These are phyloP conservation scores for Suaeda aralocaspica DNA, from an alignment of 148 eudicot genomes.

Conservation along the genomic window DNA sequence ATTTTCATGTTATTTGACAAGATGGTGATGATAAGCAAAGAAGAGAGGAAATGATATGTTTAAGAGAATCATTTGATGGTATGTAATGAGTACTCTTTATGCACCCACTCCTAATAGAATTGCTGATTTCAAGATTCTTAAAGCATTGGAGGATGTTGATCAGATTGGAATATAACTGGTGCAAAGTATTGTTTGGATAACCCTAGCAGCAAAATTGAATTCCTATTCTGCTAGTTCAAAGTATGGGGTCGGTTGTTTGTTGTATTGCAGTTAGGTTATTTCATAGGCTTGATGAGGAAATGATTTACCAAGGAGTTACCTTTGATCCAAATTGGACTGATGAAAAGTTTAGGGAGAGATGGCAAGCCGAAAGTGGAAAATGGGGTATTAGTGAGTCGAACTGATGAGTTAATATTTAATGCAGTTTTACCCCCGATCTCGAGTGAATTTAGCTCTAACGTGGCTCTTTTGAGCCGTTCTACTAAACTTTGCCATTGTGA, in stretches of 20 bases:
- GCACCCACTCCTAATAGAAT: neutral
- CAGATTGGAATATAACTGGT: neutral
- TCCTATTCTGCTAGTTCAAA: neutral
- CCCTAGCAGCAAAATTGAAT: neutral
- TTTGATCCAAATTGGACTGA: neutral
- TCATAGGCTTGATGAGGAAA: too few species aligned
- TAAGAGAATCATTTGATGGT: neutral
- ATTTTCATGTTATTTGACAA: too few species aligned
- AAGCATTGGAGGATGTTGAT: neutral
- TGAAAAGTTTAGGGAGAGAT: neutral
- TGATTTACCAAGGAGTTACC: neutral
- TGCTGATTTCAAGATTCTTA: neutral
- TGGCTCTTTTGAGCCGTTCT: too few species aligned
- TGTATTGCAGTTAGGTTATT: neutral
- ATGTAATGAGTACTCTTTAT: neutral
- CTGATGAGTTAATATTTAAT: too few species aligned
- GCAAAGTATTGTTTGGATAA: neutral
- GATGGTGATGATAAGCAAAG: too few species aligned
- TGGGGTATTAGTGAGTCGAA: too few species aligned
- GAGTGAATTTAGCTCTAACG: too few species aligned
- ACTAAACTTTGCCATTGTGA: too few species aligned
- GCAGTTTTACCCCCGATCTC: too few species aligned
- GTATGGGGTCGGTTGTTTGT: neutral
- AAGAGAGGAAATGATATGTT: neutral
- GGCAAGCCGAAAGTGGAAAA: neutral